These are phyloP conservation scores for Hippophae gyantsensis DNA, from an alignment of 306 rosid genomes.

Conservation along the genomic window DNA sequence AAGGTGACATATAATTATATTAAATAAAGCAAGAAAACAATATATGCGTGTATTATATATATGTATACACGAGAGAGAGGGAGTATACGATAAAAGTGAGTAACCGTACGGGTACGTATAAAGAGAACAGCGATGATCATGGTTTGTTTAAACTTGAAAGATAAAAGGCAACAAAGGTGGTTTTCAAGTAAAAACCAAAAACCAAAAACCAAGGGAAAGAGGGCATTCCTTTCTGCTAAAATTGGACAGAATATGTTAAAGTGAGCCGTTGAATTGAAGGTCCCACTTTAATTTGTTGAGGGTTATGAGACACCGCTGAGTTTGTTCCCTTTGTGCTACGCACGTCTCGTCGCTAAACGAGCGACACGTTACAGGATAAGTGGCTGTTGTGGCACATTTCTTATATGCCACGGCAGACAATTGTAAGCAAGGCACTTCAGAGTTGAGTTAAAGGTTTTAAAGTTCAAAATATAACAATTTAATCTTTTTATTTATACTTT, in stretches of 20 bases:
- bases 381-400: constrained; percentile 5
- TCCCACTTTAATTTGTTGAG: constrained; percentile 26
- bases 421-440: background rate
- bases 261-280: constrained; percentile 19
- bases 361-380: constrained; percentile 18
- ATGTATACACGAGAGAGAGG: no score
- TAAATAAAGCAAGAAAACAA: no score
- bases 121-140: no score
- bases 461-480: no score
- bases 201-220: background rate
- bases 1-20: no score
- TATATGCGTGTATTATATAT: no score
- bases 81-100: no score
- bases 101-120: no score
- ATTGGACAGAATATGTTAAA: constrained; percentile 31
- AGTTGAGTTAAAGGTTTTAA: background rate
- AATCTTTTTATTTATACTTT: no score
- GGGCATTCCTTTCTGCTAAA: constrained; percentile 9
- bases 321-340: constrained; percentile 12
- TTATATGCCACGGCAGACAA: constrained; percentile 20
- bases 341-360: background rate
- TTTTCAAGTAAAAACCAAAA: background rate
- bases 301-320: constrained; percentile 24
- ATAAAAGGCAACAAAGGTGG: background rate
- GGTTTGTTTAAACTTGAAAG: no score